Evolutionary conservation across 768 basidiomycete species (phyloP), one percentile per base, ranked within the genome.

Genomic region (Leccinum uliginosum): DNA sequence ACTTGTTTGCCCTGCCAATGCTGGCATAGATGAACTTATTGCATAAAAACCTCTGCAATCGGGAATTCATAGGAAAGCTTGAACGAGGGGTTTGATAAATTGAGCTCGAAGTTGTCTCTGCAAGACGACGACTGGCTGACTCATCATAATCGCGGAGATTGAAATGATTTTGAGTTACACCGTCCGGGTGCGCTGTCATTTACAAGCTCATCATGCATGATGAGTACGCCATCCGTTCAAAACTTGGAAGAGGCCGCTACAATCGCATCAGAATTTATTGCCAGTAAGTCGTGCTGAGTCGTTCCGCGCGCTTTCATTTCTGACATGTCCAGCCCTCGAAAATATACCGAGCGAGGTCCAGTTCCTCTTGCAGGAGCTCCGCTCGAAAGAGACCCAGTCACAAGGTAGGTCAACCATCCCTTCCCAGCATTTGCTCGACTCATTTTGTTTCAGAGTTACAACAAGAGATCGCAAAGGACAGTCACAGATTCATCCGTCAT

Each of bases 321-420:
- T 40, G 50, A 24, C 12, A 12, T 29, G 19, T 27, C 17, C 60
- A 81, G 80, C 77, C 51, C 73, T 81, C 19, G 80, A 81, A 55
- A 81, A 81, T 59, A 67, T 81, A 56, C 80, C 80, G 1, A 74
- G 72, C 30, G 80, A 81, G 64, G 71, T 81, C 9, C 75, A 77
- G 24, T 75, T 74, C 58, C 70, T 81, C 17, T 71, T 81, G n/a
- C 73, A 76, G 15, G 80, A 81, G 59, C 80, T 81, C 32, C 74
- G 75, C 35, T 65, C 74, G 52, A 79, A 75, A 58, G 80, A 81
- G 48, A 64, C 64, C 8, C 71, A 71, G 55, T 73, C 74, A 1
- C 76, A 79, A 66, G 79, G 79, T 71, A 59, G 61, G 55, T 23
- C 45, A 26, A 12, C 35, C 34, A 1, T 35, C n/a, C 10, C 17